Base-by-base conservation (phyloP, 352 stramenopile species). In the Globisporangium nagaii region DNA sequence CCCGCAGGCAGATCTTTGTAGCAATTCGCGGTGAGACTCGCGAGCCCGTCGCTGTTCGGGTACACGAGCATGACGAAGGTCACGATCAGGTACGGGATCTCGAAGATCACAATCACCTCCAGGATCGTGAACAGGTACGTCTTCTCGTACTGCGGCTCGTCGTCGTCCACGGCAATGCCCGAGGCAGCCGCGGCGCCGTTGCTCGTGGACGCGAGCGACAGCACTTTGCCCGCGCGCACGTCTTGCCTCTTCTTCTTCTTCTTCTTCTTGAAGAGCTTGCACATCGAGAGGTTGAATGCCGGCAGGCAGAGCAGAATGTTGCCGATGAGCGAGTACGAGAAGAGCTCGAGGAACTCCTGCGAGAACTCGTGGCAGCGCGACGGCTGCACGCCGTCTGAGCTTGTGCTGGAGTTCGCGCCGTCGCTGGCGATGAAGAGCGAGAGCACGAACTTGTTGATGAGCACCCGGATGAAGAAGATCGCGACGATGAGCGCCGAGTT, bases 31-130 rank as follows among this genome's bases (percentile, higher is more conserved):
- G 60, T 63, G 13, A 83, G 54, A n/a, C 46, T 62, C 51, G 59
- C 67, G 13, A 82, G 56, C 27, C 77, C 70, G 10, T 74, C 60
- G 31, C 60, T 35, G 2, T 58, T 54, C 1, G 58, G 66, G 19
- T 71, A 71, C 30, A 88, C 56, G 44, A 88, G 70, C 11, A 73
- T 55, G 5, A 79, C 39, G 27, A 92, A 66, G 2, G 71, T 76
- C 58, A 71, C 71, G 30, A 88, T 57, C 28, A 93, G 50, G 53
- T 84, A 88, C 34, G 78, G 65, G 49, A 90, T 90, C 58, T 93
- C 78, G 15, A 83, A 31, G 32, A 93, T 79, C 65, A 93, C 83
- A 40, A 89, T 70, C 12, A 90, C 10, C 46, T 93, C 79, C n/a
- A 82, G 86, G 11, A 84, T 36, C n/a, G 74, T 79, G 50, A 90